Base-by-base conservation (phyloP, 2,329 filamentous ascomycete genomes). In the Colletotrichum sidae region DNA sequence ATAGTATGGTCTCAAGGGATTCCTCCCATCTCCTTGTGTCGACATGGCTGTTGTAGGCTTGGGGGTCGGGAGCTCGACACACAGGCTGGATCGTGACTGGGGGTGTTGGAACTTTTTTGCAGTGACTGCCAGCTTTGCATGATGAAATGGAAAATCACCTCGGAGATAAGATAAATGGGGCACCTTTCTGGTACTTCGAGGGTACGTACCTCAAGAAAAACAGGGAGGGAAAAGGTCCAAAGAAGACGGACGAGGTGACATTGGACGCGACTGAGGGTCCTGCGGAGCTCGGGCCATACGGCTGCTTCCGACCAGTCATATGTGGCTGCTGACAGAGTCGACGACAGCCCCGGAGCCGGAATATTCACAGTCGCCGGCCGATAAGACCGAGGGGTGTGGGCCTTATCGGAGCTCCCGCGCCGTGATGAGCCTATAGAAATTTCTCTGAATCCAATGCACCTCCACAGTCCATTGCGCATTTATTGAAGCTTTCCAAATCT, bases 1-100 rank as follows among this genome's bases (percentile, higher is more conserved):
- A 75, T 92, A 91, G 79, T 92, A 92, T 15, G 90, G 90, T 67
- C 90, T 84, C 62, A 92, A 80, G 63, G 90, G 90, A 71, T 92
- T 92, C 66, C 84, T 77, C 67, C 78, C 81, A 67, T 84, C 81
- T 72, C 76, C 74, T 56, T 79, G 76, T 69, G 78, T 75, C 71
- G 81, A 75, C 83, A 84, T 86, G 68, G 68, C 77, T n/a, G 12
- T 15, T 13, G 70, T 70, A 58, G 34, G 49, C 39, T 53, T 49
- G 17, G 54, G 55, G 44, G 56, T 38, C 25, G 57, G 52, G 49
- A 54, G 35, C 62, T 65, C 63, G 66, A 61, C 60, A 35, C 47
- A 49, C 39, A 39, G 55, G 47, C 11, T 67, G 60, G 39, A 44
- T 50, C 25, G 25, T 25, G 25, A 25, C 25, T 25, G 25, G 25